Evolutionary conservation across 805 yeast species (phyloP).

Genomic region (Scheffersomyces amazonensis): DNA sequence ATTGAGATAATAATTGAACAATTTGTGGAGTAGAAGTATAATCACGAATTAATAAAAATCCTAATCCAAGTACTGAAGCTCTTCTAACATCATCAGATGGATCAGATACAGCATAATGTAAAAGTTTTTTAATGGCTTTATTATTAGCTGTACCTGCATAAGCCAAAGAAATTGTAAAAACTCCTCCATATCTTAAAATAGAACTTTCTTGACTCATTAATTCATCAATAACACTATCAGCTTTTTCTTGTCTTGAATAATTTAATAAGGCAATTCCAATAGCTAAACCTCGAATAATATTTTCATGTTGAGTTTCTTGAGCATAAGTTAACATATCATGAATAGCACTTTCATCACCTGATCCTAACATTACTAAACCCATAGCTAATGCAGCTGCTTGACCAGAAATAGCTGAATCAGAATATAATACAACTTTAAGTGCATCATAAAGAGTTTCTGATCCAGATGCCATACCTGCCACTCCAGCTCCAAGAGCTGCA

Average conservation of each 20-base stretch:
- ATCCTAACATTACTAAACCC: conserved; percentile 95
- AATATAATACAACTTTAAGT: conserved; percentile 75
- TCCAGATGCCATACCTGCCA: conserved; percentile 93
- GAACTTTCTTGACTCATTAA: conserved; percentile 76
- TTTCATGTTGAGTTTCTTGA: conserved; percentile 93
- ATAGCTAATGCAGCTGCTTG: conserved; percentile 95
- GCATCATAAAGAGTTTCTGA: conserved; percentile 74
- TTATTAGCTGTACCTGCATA: conserved; percentile 96
- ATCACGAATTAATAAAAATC: conserved; percentile 87
- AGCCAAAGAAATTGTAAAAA: conserved; percentile 89
- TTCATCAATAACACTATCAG: conserved; percentile 64
- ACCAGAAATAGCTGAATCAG: conserved; percentile 91
- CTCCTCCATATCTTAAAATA: conserved; percentile 92
- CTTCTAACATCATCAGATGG: conserved; percentile 96
- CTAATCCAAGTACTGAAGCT: conserved; percentile 89
- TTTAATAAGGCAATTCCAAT: conserved; percentile 83
- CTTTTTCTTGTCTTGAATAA: conserved; percentile 81
- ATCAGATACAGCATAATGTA: conserved; percentile 95
- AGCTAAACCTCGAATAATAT: conserved; percentile 89
- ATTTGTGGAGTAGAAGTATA: conserved; percentile 92
- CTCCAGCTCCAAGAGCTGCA: conserved; percentile 92
- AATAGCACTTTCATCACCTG: conserved; percentile 65
- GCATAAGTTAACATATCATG: conserved; percentile 88
- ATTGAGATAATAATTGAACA: conserved; percentile 87
- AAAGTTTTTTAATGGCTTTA: conserved; percentile 75